Conservation (phyloP, 1,139 yeast species). For the Yarrowia galli region DNA sequence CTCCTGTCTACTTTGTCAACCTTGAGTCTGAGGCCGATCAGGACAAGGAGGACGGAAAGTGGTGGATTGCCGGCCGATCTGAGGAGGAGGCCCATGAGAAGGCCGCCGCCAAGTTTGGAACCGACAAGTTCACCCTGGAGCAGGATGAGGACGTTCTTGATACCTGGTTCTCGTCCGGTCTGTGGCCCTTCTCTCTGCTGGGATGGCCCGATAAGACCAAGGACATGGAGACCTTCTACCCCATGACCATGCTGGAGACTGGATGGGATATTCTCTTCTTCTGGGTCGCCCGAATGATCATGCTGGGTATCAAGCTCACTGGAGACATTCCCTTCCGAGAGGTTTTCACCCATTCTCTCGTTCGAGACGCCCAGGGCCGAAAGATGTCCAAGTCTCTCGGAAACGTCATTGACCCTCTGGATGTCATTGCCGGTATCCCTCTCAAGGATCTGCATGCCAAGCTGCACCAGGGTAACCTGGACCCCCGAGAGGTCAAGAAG, state of each 20-base stretch:
- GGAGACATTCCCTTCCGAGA: slow-evolving; percentile 93
- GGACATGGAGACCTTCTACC: slow-evolving; percentile 81
- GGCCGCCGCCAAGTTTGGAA: slow-evolving; percentile 78
- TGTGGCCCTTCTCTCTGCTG: slow-evolving; percentile 96
- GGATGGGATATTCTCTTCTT: slow-evolving; percentile 99
- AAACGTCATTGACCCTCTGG: slow-evolving; percentile 94
- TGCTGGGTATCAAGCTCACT: slow-evolving; percentile 87
- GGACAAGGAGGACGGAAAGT: slow-evolving; percentile 69
- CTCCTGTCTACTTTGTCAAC: slow-evolving; percentile 90
- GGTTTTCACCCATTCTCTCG: slow-evolving; percentile 97
- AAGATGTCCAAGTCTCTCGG: slow-evolving; percentile 98
- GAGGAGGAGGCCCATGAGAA: slow-evolving; percentile 82
- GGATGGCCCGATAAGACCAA: slow-evolving; percentile 89
- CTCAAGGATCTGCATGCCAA: slow-evolving; percentile 81
- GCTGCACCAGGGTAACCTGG: slow-evolving; percentile 81
- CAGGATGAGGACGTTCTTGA: slow-evolving; percentile 99
- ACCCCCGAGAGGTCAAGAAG: slow-evolving; percentile 83
- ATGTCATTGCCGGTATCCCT: slow-evolving; percentile 88
- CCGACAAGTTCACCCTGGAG: slow-evolving; percentile 72
- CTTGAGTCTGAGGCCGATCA: slow-evolving; percentile 67
- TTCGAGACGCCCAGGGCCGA: slow-evolving; percentile 98
- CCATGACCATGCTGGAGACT: slow-evolving; percentile 93
- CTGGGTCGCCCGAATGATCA: slow-evolving; percentile 98
- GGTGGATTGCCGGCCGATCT: slow-evolving; percentile 91
- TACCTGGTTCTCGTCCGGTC: slow-evolving; percentile 98